Base-by-base conservation (phyloP, 441 rosid species). In the Bruguiera hainesii region DNA sequence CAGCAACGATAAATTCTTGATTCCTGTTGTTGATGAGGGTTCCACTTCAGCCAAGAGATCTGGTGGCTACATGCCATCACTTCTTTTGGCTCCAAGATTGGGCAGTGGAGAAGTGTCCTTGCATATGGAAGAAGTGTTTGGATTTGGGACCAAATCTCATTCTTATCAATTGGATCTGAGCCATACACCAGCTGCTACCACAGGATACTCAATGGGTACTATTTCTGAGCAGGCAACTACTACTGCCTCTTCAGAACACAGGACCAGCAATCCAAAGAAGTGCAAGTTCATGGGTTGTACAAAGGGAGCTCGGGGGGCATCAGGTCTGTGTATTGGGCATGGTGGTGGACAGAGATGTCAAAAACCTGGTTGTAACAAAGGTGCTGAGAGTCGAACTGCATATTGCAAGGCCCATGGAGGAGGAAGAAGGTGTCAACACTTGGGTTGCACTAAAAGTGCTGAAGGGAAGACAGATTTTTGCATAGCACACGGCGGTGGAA, bases 321-420 rank as follows among this genome's bases (percentile, higher is more conserved):
- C 93, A 3, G 98, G 96, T 61, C 87, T 89, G 7, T 90, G 98
- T 73, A 93, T 93, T 56, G 96, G 98, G 49, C 98, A 93, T 59
- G 97, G 97, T 56, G 98, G 98, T 0, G 98, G 97, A 62, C 98
- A 87, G 72, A 85, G 98, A 72, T 90, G 98, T 73, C 97, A 86
- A 76, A 93, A 83, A 35, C 79, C 74, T 8, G 96, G 97, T 29
- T 93, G 98, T 80, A 87, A 80, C 83, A 93, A 86, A 72, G 97
- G 98, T 62, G 83, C 97, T 16, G 98, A 93, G 80, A 89, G 93
- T 73, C 86, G 90, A 69, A 90, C 98, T 21, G 93, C 96, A 30
- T 93, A 82, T 69, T 93, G 98, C 68, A 93, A 90, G 82, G 87
- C 93, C 39, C 98, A 89, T 66, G 98, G 98, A 15, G 98, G 98